These are phyloP conservation scores for Picea mariana DNA, from an alignment of 83 land plant species.

Conservation along the genomic window DNA sequence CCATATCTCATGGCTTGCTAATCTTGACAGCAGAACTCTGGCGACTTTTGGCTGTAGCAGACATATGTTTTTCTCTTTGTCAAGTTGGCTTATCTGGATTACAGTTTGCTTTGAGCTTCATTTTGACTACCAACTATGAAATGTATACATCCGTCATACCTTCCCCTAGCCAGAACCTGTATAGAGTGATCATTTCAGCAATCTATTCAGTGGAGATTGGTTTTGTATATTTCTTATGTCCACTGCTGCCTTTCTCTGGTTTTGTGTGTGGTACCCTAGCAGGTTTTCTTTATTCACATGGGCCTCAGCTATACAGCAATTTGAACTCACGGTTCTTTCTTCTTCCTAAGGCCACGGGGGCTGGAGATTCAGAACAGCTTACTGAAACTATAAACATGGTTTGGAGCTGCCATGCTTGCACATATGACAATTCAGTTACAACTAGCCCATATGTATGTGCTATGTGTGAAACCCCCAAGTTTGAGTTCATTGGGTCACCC, in stretches of 20 bases:
- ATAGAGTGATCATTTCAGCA: not conserved
- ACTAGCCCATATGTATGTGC: slow-evolving; percentile 10
- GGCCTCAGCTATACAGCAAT: slow-evolving; percentile 1
- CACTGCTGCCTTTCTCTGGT: not conserved
- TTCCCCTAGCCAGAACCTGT: not conserved
- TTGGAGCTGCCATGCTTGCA: slow-evolving; percentile 7
- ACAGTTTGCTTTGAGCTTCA: slow-evolving; percentile 7
- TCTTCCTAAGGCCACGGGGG: not conserved
- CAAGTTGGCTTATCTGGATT: slow-evolving; percentile 10
- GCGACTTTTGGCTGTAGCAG: no score
- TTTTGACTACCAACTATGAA: not conserved
- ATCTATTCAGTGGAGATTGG: slow-evolving; percentile 2
- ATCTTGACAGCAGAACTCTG: no score
- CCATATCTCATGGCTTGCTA: no score
- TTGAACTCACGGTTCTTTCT: slow-evolving; percentile 7
- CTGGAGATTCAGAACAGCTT: not conserved
- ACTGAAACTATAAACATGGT: no score
- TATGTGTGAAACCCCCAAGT: not conserved
- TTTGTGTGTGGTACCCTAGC: slow-evolving; percentile 3
- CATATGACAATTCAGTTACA: slow-evolving; percentile 10
- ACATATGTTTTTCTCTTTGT: no score
- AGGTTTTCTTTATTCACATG: slow-evolving; percentile 6
- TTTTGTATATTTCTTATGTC: not conserved
- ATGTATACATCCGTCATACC: not conserved
- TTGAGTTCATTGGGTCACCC: not conserved